Evolutionary conservation across 768 basidiomycete genomes (phyloP).

Genomic region (Serendipita sp.): DNA sequence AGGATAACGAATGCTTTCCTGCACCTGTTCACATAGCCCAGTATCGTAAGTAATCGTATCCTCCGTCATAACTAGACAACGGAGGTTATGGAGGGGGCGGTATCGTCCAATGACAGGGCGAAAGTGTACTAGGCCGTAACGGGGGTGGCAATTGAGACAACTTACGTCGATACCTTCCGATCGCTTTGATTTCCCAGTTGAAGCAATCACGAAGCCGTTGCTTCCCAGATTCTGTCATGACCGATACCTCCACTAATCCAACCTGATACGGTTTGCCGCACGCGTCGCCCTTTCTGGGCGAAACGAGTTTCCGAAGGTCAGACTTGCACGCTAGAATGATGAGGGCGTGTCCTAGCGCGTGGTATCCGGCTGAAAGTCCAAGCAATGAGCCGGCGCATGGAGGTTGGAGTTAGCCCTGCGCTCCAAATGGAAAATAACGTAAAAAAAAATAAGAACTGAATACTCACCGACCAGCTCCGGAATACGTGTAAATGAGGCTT

Average conservation of each 20-base stretch:
- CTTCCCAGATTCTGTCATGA: conserved; percentile 38
- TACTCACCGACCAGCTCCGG: conserved; percentile 56
- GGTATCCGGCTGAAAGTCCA: conserved; percentile 36
- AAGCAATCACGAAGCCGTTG: conserved; percentile 61
- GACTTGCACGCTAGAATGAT: conserved; percentile 82
- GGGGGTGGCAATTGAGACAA: background rate
- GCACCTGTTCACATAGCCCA: background rate
- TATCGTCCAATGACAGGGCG: background rate
- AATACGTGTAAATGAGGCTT: conserved; percentile 48
- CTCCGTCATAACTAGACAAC: background rate
- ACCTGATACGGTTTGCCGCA: conserved; percentile 49
- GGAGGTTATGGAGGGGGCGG: background rate
- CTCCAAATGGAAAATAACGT: too few species aligned
- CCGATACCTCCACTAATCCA: conserved; percentile 63
- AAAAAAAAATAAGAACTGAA: background rate
- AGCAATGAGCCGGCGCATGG: conserved; percentile 5
- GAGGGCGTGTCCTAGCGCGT: conserved; percentile 39
- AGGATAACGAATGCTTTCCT: background rate
- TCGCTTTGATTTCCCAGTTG: conserved; percentile 54
- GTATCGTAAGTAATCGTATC: too few species aligned
- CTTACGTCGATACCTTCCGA: conserved; percentile 30
- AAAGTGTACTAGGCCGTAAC: background rate
- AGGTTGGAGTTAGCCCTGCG: conserved; percentile 6
- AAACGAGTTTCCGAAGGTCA: conserved; percentile 45
- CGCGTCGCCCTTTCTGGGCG: conserved; percentile 35